These are phyloP conservation scores for Eucalyptus pauciflora DNA, from an alignment of 345 rosid species.

Conservation along the genomic window DNA sequence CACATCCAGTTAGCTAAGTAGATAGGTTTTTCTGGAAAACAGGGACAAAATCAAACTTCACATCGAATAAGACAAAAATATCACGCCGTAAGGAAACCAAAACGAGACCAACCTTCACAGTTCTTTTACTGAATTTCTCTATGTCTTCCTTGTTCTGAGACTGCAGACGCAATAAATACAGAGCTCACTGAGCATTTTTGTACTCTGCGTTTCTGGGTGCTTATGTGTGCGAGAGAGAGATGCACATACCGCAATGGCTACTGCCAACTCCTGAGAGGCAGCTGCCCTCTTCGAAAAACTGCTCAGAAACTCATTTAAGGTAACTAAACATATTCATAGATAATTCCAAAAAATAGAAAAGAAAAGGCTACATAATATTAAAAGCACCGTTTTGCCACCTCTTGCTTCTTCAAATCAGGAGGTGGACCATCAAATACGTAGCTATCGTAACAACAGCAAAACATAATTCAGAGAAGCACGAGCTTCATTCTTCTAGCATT, in stretches of 20 bases:
- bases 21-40: background rate
- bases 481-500: background rate
- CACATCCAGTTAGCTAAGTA: background rate
- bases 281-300: slow-evolving; percentile 76
- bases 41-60: background rate
- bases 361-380: background rate
- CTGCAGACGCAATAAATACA: slow-evolving; percentile 14
- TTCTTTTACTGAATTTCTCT: slow-evolving; percentile 88
- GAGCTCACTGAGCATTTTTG: background rate
- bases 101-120: slow-evolving; percentile 54
- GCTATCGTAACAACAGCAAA: slow-evolving; percentile 6
- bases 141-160: slow-evolving; percentile 73
- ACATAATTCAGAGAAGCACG: background rate
- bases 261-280: slow-evolving; percentile 59
- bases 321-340: too few species aligned
- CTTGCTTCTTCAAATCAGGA: slow-evolving; percentile 84
- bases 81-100: background rate
- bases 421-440: slow-evolving; percentile 90
- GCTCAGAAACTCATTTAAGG: slow-evolving; percentile 7
- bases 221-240: background rate
- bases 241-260: slow-evolving; percentile 53
- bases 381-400: slow-evolving; percentile 71
- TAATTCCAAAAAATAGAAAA: too few species aligned
- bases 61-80: background rate
- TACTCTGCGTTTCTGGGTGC: background rate